phyloP scores from a whole-genome alignment of 202 grass and related monocot genomes.

The Musa balbisiana region DNA sequence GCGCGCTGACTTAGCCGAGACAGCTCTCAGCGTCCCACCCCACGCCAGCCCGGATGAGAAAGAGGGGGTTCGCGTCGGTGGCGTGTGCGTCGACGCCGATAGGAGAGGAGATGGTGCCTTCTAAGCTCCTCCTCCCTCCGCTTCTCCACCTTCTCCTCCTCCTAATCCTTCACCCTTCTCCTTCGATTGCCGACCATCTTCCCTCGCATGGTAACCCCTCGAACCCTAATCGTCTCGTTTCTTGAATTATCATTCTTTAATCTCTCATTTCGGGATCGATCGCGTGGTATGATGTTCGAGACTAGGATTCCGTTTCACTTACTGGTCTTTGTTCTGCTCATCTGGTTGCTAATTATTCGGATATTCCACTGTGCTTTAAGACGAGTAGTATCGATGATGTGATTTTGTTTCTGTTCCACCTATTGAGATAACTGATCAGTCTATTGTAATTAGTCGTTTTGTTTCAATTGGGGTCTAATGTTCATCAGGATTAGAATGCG shows the following conservation, averaged over 20 bases:
- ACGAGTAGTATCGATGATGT: background rate
- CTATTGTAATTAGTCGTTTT: background rate
- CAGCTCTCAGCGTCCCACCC: background rate
- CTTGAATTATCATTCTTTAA: no score
- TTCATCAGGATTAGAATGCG: background rate
- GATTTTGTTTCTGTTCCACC: background rate
- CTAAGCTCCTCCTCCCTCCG: background rate
- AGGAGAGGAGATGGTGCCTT: background rate
- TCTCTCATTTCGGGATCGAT: no score
- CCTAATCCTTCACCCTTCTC: slow-evolving; percentile 10
- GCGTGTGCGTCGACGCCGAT: background rate
- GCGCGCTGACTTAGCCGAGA: background rate
- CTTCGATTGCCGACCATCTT: slow-evolving; percentile 26
- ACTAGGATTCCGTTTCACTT: background rate
- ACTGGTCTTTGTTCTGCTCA: background rate
- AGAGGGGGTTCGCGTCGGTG: background rate
- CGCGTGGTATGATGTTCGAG: background rate
- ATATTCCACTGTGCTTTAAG: no score
- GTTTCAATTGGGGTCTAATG: background rate
- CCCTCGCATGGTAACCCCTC: slow-evolving; percentile 35
- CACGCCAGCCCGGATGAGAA: background rate
- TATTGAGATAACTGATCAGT: background rate
- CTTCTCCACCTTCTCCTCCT: background rate
- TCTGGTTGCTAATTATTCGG: background rate
- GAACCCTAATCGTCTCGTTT: background rate